Percentiles rank a stretch among this genome's conserved stretches.
Conservation (phyloP, 1,284 basidiomycete species). For the Chalciporus piperatoides region DNA sequence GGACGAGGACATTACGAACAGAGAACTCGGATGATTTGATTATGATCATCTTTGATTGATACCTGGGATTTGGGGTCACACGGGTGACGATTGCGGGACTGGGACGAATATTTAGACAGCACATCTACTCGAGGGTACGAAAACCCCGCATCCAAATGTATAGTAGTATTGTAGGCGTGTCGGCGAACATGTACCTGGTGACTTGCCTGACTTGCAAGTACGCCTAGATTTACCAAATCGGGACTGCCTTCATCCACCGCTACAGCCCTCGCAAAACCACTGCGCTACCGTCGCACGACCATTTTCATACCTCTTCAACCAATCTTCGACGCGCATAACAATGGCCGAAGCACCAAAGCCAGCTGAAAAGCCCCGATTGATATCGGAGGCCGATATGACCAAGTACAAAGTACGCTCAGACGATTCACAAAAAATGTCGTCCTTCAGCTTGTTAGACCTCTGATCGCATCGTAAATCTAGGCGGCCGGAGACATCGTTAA, state of each 20-base stretch:
- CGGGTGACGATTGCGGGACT: neutral
- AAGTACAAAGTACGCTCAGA: constrained; percentile 68
- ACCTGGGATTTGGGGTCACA: constrained; percentile 9
- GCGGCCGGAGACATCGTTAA: constrained; percentile 88
- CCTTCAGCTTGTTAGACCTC: neutral
- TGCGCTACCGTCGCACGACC: constrained; percentile 10
- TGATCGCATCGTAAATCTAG: constrained; percentile 38
- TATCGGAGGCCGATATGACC: constrained; percentile 70
- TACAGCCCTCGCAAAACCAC: constrained; percentile 7
- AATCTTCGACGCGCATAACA: constrained; percentile 11
- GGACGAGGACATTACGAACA: constrained; percentile 9
- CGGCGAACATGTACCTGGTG: neutral
- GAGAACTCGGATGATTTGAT: constrained; percentile 7
- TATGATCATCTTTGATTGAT: constrained; percentile 28
- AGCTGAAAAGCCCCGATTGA: constrained; percentile 48
- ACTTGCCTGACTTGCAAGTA: neutral
- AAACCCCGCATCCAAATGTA: constrained; percentile 28
- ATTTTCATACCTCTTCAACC: constrained; percentile 6
- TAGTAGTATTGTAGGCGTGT: constrained; percentile 24
- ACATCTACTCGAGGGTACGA: constrained; percentile 20
- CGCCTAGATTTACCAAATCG: constrained; percentile 24
- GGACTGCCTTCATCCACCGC: constrained; percentile 12
- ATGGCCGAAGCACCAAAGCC: constrained; percentile 54
- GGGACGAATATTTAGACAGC: constrained; percentile 20
- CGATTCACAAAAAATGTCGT: neutral